Base-by-base conservation (phyloP, 2,329 filamentous ascomycete genomes). In the Alternaria conjuncta region DNA sequence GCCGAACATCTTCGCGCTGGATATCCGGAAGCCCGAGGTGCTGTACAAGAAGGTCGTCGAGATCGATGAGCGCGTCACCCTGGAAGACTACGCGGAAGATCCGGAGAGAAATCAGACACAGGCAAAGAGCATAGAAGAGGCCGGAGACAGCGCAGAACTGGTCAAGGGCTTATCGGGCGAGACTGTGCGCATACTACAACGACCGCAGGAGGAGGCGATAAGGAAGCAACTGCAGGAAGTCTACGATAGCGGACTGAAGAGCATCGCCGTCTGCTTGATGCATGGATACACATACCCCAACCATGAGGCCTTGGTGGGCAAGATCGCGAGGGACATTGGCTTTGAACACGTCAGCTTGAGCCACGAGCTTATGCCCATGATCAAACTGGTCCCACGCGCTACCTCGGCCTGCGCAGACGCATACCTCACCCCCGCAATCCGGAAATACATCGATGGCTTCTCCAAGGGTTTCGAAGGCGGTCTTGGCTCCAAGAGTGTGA, bases 21-120 rank as follows among this genome's bases (percentile, higher is more conserved):
- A 92, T 18, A 97, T 97, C 70, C 85, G 87, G 70, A 94, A 95
- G 76, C 94, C 94, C 0, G 93, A 97, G 70, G 92, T 96, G 8
- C 82, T 97, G 6, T 97, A 97, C 77, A 89, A 93, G 74, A 85
- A 85, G 53, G 93, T 97, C 0, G 84, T 97, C n/a, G 94, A 97
- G 82, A 86, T 97, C 45, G 91, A 96, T 65, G 94, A 97, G 84
- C 86, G 94, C 41, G 93, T 97, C 4, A 97, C 94, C 0, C 82
- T 97, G 11, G 94, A 97, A 77, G 93, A 97, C 76, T 97, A 96
- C 72, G 92, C 93, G 0, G 94, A 97, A 80, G 92, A 97, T 75
- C 94, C 94, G 0, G 84, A 87, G 71, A 84, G 92, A 58, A 82
- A 81, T 23, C 82, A 86, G 59, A 89, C 89, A 0, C 82, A 88